Evolutionary conservation across 352 stramenopile genomes (phyloP).

Genomic region (Elongisporangium prolatum): DNA sequence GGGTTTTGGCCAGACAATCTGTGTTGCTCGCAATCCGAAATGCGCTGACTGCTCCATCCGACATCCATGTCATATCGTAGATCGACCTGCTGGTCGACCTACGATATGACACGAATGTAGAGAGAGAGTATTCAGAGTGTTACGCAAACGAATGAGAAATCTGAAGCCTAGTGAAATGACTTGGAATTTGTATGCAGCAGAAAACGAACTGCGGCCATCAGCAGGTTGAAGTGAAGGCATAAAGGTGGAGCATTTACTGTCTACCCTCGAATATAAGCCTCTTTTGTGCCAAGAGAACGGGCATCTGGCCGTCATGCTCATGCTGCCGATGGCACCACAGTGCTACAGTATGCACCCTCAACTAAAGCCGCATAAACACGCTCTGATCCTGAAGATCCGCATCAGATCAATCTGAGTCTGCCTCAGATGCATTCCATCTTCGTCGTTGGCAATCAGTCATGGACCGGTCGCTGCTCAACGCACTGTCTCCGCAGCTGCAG

Average conservation of each 20-base stretch:
- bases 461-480: slow-evolving; percentile 32
- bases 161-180: neutral
- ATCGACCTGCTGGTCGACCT: slow-evolving; percentile 40
- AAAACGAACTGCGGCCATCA: neutral
- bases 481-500: slow-evolving; percentile 60
- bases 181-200: neutral
- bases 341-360: neutral
- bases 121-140: no score
- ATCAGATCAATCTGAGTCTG: neutral
- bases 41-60: slow-evolving; percentile 69
- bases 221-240: neutral
- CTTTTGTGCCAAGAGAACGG: neutral
- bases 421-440: neutral
- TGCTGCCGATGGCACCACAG: neutral
- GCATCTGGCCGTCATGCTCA: neutral
- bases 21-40: slow-evolving; percentile 55
- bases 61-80: slow-evolving; percentile 62
- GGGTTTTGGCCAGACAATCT: slow-evolving; percentile 96
- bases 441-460: neutral
- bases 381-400: neutral
- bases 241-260: neutral
- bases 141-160: neutral
- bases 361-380: no score
- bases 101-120: no score
- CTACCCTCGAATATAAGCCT: neutral